These are phyloP conservation scores for Casuarina equisetifolia DNA, from an alignment of 306 rosid genomes.

Conservation along the genomic window DNA sequence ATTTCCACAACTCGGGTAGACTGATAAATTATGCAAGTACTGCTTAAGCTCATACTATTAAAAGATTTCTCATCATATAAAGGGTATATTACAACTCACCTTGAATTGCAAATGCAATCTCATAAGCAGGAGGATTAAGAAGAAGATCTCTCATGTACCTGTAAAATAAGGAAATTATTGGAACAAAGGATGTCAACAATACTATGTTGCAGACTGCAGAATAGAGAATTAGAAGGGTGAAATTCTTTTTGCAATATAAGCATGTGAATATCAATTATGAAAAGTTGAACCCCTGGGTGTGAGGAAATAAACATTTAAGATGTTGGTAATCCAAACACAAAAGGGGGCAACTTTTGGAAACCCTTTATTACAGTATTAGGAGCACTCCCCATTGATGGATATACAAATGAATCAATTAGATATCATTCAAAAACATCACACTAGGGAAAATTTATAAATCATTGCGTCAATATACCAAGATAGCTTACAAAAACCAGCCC, in stretches of 20 bases:
- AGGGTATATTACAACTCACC: conserved; percentile 43
- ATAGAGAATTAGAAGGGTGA: background rate
- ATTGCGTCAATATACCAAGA: background rate
- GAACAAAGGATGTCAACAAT: conserved; percentile 8
- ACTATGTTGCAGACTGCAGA: background rate
- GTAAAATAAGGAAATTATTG: conserved; percentile 4
- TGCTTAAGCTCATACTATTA: background rate
- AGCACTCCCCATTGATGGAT: background rate
- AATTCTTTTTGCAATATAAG: background rate
- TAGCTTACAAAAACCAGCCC: background rate
- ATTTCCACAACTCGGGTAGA: background rate
- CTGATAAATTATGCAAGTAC: background rate
- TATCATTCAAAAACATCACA: background rate
- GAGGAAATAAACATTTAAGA: background rate
- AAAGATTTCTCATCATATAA: conserved; percentile 18
- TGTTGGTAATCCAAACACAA: background rate
- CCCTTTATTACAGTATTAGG: background rate
- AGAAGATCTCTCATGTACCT: conserved; percentile 89
- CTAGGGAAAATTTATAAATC: background rate
- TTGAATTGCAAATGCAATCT: conserved; percentile 82
- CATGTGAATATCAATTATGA: background rate
- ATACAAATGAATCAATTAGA: background rate
- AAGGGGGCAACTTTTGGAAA: background rate
- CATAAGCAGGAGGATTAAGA: conserved; percentile 91
- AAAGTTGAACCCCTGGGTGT: background rate